Evolutionary conservation across 73 alveolate species (phyloP).

Genomic region (Tetrahymena malaccensis): DNA sequence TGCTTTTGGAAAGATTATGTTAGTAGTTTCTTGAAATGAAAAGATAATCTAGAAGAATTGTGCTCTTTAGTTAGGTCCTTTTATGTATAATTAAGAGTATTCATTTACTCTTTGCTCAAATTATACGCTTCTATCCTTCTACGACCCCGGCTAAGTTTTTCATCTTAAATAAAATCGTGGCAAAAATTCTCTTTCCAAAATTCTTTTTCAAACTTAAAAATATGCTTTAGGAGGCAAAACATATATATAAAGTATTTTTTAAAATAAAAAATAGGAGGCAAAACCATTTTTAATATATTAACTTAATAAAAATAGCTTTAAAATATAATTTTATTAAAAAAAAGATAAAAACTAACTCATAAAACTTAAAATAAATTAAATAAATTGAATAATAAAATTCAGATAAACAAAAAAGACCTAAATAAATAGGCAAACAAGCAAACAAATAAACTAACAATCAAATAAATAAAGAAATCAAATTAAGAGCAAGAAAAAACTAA

Average conservation of each 20-base stretch:
- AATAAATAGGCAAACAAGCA: not conserved
- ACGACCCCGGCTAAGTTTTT: conserved; percentile 2
- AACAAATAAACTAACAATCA: not conserved
- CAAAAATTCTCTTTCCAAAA: not conserved
- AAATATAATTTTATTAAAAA: not conserved
- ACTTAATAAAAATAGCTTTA: not conserved
- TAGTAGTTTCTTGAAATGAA: not conserved
- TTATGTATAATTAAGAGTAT: not conserved
- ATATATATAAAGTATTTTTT: not conserved
- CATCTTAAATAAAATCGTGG: not conserved
- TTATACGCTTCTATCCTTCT: not conserved
- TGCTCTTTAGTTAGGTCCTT: not conserved
- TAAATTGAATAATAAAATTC: not conserved
- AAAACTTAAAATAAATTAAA: not conserved
- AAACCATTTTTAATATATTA: not conserved
- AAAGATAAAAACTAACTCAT: not conserved
- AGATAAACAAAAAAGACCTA: not conserved
- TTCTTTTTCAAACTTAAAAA: not conserved
- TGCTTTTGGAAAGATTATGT: not conserved
- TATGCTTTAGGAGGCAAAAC: not conserved
- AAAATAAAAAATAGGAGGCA: not conserved
- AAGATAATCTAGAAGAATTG: not conserved
- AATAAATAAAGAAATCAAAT: not conserved
- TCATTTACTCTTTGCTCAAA: not conserved
- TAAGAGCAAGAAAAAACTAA: not conserved